Conservation (phyloP, 139 green algal genomes). For the Pseudopediastrum boryanum region DNA sequence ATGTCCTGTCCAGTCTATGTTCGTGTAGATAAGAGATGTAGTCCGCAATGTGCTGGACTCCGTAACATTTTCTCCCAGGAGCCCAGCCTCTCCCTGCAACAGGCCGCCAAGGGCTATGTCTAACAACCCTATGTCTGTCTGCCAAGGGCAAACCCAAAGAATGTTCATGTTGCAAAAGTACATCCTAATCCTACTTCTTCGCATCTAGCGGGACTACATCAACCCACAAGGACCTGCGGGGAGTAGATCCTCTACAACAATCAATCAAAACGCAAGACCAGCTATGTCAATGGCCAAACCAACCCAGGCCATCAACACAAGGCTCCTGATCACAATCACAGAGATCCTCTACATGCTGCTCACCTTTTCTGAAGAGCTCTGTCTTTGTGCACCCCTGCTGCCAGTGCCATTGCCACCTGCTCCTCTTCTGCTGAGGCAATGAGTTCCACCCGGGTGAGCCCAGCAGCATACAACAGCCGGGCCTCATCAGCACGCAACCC, state of each 20-base stretch:
- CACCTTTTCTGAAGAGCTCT: conserved; percentile 9
- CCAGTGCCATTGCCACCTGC: conserved; percentile 30
- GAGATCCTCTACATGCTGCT: background rate
- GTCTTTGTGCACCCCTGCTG: conserved; percentile 9
- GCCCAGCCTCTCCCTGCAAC: too few species aligned
- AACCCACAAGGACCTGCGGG: background rate
- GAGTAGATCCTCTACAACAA: background rate
- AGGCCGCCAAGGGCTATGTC: too few species aligned
- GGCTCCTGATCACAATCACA: too few species aligned
- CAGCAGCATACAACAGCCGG: conserved; percentile 42
- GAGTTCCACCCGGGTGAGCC: conserved; percentile 30
- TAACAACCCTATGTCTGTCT: background rate
- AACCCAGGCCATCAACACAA: too few species aligned
- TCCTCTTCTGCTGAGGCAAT: conserved; percentile 34
- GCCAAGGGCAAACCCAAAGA: background rate
- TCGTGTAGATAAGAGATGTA: too few species aligned
- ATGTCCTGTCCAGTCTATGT: too few species aligned
- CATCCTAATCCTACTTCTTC: background rate
- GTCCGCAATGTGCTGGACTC: too few species aligned
- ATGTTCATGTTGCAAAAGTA: background rate
- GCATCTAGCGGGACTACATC: background rate
- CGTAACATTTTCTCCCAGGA: too few species aligned
- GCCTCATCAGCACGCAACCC: conserved; percentile 50
- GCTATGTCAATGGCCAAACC: too few species aligned
- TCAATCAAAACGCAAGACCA: background rate